A percentile compares a stretch with the other conserved stretches of the same genome.
Conservation (phyloP, 148 eudicot species). For the Camellia lanceoleosa region DNA sequence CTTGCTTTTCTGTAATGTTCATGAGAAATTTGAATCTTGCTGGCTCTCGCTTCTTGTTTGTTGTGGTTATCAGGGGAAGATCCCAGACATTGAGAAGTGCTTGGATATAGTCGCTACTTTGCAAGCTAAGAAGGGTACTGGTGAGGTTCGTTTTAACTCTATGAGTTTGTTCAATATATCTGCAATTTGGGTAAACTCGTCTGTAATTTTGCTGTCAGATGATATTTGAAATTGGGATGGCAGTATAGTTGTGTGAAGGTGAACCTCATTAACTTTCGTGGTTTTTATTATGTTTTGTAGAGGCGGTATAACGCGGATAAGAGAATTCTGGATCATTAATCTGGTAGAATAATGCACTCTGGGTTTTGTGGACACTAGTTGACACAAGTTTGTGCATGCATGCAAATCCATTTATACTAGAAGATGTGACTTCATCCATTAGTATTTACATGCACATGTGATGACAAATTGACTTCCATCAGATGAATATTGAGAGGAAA, state of each 20-base stretch:
- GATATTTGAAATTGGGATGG: background rate
- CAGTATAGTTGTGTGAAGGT: background rate
- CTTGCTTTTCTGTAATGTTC: slow-evolving; percentile 2
- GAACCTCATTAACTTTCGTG: background rate
- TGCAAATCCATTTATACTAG: background rate
- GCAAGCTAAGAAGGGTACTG: slow-evolving; percentile 78
- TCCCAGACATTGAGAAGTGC: slow-evolving; percentile 93
- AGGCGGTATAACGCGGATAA: slow-evolving; percentile 32
- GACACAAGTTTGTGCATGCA: background rate
- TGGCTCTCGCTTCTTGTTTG: background rate
- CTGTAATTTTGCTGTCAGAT: background rate
- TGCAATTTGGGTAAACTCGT: background rate
- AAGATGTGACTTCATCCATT: background rate
- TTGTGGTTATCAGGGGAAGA: slow-evolving; percentile 58
- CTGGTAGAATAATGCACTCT: background rate
- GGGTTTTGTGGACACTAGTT: background rate
- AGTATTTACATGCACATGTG: background rate
- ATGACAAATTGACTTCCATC: background rate
- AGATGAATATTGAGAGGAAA: background rate
- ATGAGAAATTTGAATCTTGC: background rate
- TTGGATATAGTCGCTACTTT: slow-evolving; percentile 78
- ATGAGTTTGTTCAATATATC: background rate
- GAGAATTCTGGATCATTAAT: no score
- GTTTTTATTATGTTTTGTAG: background rate
- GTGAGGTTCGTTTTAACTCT: slow-evolving; percentile 68